phyloP scores from a whole-genome alignment of 2,329 filamentous ascomycete genomes.

The Trichoderma sp. region DNA sequence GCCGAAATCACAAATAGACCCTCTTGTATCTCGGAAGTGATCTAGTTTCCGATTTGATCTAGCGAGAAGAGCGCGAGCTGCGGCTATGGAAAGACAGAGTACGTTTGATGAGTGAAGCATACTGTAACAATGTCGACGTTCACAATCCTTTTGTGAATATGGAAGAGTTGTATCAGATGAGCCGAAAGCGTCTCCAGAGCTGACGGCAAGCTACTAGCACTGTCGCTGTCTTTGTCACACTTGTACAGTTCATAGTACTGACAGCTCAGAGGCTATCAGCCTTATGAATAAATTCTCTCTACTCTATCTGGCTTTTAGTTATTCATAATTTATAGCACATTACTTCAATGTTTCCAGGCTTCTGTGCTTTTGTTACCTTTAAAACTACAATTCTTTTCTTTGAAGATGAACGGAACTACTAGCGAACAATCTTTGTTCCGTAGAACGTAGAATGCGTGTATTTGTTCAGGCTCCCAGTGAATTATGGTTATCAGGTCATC shows the following conservation, averaged over 20 bases:
- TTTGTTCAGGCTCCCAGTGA: not conserved
- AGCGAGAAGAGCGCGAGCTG: no score
- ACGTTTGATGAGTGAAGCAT: not conserved
- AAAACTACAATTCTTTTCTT: not conserved
- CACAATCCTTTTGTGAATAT: not conserved
- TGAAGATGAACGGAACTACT: not conserved
- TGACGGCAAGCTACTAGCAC: not conserved
- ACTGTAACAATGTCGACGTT: not conserved
- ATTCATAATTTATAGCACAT: not conserved
- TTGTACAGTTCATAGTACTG: not conserved
- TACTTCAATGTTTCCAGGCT: not conserved
- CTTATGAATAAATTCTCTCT: not conserved
- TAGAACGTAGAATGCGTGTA: not conserved
- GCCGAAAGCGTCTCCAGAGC: not conserved
- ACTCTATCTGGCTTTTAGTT: not conserved
- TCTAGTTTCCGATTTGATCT: not conserved
- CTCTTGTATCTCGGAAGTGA: not conserved
- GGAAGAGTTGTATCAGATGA: not conserved
- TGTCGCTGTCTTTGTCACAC: not conserved
- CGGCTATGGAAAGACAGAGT: no score
- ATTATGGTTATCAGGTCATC: not conserved
- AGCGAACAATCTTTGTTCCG: not conserved
- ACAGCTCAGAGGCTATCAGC: not conserved
- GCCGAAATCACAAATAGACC: not conserved
- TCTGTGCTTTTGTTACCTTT: not conserved